Conservation (phyloP, 345 rosid genomes). For the Camelina hispida region DNA sequence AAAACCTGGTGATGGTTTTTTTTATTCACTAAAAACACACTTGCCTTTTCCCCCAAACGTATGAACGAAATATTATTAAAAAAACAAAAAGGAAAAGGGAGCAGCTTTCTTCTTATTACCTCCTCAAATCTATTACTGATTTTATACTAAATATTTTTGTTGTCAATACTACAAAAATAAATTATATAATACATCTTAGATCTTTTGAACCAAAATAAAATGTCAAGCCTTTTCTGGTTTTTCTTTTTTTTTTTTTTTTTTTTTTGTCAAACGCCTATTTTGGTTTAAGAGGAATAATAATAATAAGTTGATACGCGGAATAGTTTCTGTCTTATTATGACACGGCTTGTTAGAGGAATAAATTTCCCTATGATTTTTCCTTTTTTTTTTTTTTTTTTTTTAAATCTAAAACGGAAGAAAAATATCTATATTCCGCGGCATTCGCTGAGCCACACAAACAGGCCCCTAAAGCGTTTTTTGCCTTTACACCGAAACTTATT, state of each 20-base stretch:
- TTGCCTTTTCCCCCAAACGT: background rate
- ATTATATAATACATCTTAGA: no score
- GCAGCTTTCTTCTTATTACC: background rate
- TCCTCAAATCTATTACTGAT: background rate
- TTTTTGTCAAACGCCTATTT: no score
- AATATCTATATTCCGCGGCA: slow-evolving; percentile 11
- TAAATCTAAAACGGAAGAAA: background rate
- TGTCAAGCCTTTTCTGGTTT: background rate
- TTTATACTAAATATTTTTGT: background rate
- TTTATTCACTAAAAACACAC: background rate
- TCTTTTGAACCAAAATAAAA: no score
- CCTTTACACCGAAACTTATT: slow-evolving; percentile 24
- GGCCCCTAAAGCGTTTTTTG: slow-evolving; percentile 16
- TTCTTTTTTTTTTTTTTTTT: no score
- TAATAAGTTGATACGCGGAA: background rate
- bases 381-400: background rate
- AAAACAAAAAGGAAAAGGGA: background rate
- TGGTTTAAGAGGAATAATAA: background rate
- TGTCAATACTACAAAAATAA: no score
- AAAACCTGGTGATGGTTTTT: background rate
- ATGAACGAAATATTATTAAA: slow-evolving; percentile 6
- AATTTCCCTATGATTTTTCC: background rate
- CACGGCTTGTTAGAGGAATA: slow-evolving; percentile 7
- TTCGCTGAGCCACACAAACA: slow-evolving; percentile 36
- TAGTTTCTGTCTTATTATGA: background rate